Conservation (phyloP, 2,329 filamentous ascomycete genomes). For the Zasmidium citrigriseum region DNA sequence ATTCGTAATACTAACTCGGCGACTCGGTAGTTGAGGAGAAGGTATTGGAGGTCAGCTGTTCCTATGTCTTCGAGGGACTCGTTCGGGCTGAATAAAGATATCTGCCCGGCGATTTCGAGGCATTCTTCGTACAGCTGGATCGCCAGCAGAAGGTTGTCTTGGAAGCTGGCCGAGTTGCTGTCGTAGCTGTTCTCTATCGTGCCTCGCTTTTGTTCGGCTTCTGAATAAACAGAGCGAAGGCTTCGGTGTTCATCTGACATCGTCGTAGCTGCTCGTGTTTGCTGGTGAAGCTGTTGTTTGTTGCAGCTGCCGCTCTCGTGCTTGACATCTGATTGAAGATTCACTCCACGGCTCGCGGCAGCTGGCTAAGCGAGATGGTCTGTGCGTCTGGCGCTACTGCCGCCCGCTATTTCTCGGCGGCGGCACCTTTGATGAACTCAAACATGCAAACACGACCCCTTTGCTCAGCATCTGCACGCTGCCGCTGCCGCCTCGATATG, state of each 20-base stretch:
- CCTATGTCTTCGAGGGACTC: constrained; percentile 84
- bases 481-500: background rate
- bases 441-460: constrained; percentile 6
- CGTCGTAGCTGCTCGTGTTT: background rate
- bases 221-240: constrained; percentile 53
- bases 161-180: constrained; percentile 65
- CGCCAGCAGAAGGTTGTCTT: constrained; percentile 65
- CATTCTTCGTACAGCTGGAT: constrained; percentile 74
- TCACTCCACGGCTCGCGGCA: too few species aligned
- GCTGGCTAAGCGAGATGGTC: too few species aligned
- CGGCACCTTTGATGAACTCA: too few species aligned
- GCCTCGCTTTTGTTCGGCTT: constrained; percentile 58
- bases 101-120: constrained; percentile 64
- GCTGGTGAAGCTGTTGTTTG: background rate
- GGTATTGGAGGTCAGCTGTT: constrained; percentile 80
- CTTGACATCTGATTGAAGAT: too few species aligned
- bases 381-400: too few species aligned
- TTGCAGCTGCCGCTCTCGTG: background rate
- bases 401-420: too few species aligned
- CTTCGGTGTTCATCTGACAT: constrained; percentile 54
- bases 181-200: constrained; percentile 65
- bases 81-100: constrained; percentile 87
- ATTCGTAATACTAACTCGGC: constrained; percentile 77
- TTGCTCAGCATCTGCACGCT: background rate
- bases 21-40: constrained; percentile 74